Base-by-base conservation (phyloP, 306 rosid species). In the Acacia melanoxylon region DNA sequence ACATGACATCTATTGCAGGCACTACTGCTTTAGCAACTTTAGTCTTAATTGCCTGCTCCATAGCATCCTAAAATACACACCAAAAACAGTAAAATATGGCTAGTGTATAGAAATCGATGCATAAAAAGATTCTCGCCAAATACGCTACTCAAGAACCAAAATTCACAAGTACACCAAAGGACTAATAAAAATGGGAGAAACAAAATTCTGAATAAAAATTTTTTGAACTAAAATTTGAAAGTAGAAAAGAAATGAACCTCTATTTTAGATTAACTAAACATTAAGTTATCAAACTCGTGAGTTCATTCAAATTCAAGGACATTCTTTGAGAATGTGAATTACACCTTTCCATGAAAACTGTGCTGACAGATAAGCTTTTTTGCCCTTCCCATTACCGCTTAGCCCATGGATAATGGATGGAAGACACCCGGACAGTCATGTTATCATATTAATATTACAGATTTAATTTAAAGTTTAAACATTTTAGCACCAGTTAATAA, bases 1-100 rank as follows among this genome's bases (percentile, higher is more conserved):
- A 96, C 99, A 96, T 96, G 82, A 94, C 99, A 90, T 96, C 99
- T 78, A 96, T 90, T 20, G 99, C 99, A 63, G 99, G 98, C 41
- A 96, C 99, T 68, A 96, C 99, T 8, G 99, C 99, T 83, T 96
- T 96, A 59, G 98, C 92, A 81, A 96, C 99, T 90, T 96, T 96
- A 76, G 85, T 85, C 87, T 96, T 96, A 83, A 96, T 94, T 5
- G 97, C 99, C 88, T 96, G 94, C 91, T 96, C 99, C 99, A 96
- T 96, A 73, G 98, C 89, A 81, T 96, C 99, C 99, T 96, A 88
- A 22, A 79, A 91, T 85, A 62, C 82, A n/a, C n/a, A 68, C 51
- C 22, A 41, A 62, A 20, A 68, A 61, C 77, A 10, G 31, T 59
- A 13, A 80, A 51, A 24, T 41, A 78, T 68, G 74, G 74, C 79